These are phyloP conservation scores for Naganishia liquefaciens DNA, from an alignment of 1,284 basidiomycete genomes.

Conservation along the genomic window DNA sequence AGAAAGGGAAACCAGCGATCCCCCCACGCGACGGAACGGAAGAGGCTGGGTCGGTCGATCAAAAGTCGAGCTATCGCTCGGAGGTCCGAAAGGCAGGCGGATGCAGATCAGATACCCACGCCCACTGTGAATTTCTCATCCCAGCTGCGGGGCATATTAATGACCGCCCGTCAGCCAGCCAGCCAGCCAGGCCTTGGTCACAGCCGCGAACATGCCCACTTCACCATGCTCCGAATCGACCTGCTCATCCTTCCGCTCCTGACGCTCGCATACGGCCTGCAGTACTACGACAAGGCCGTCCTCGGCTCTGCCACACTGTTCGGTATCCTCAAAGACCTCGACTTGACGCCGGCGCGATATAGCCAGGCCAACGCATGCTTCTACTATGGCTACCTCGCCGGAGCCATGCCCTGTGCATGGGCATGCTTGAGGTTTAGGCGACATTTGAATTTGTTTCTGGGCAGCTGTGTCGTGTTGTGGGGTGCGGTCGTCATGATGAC, in stretches of 20 bases:
- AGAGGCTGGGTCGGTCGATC: too few relatives aligned
- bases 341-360: constrained; percentile 47
- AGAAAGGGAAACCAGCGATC: too few relatives aligned
- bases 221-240: constrained; percentile 14
- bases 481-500: constrained; percentile 57
- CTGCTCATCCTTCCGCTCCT: constrained; percentile 53
- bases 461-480: constrained; percentile 51
- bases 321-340: constrained; percentile 56
- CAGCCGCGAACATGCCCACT: neutral
- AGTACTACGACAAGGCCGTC: constrained; percentile 58
- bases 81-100: too few relatives aligned
- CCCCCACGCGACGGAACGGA: too few relatives aligned
- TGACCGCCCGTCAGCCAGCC: too few relatives aligned
- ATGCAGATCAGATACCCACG: too few relatives aligned
- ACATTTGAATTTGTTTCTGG: constrained; percentile 10
- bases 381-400: constrained; percentile 58
- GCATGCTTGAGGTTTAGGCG: neutral
- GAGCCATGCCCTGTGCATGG: constrained; percentile 36
- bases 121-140: too few relatives aligned
- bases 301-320: constrained; percentile 57
- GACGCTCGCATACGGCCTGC: constrained; percentile 56
- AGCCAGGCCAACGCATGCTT: constrained; percentile 54
- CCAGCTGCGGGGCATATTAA: too few relatives aligned
- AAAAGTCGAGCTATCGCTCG: too few relatives aligned
- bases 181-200: too few relatives aligned